Percentiles rank a stretch among this genome's conserved stretches.
Evolutionary conservation across 495 filamentous ascomycete genomes (phyloP).

Genomic region (Pyronema domesticum): DNA sequence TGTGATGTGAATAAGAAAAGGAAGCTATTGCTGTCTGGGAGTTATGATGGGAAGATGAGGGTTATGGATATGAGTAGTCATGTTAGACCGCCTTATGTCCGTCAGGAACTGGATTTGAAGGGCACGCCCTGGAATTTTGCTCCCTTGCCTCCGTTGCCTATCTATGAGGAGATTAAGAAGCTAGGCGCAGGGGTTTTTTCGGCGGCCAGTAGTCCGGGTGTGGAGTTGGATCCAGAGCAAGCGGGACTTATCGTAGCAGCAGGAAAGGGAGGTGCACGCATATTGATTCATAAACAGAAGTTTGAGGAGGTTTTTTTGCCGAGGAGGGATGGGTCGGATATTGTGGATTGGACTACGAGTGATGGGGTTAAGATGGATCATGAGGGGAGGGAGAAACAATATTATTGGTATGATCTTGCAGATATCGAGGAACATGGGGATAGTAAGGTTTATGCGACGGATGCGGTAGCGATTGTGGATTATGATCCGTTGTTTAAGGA

Average conservation of each 20-base stretch:
- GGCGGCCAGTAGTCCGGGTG: not conserved
- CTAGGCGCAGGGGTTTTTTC: not conserved
- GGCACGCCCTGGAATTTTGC: not conserved
- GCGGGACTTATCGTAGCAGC: not conserved
- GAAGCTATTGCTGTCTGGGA: not conserved
- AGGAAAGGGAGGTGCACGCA: not conserved
- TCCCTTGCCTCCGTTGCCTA: constrained; percentile 1
- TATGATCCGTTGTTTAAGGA: constrained; percentile 9
- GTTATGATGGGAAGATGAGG: not conserved
- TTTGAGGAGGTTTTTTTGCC: constrained; percentile 7
- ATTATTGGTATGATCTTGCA: constrained; percentile 6
- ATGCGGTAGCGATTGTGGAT: constrained; percentile 2
- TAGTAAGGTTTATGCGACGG: not conserved
- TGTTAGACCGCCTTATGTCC: not conserved
- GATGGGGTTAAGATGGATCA: constrained; percentile 6
- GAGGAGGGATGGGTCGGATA: constrained; percentile 3
- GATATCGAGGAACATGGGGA: constrained; percentile 7
- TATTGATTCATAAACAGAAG: constrained; percentile 7
- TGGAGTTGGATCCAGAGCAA: constrained; percentile 3
- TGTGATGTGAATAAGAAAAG: constrained; percentile 1
- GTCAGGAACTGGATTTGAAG: not conserved
- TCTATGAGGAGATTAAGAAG: not conserved
- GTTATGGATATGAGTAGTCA: constrained; percentile 2
- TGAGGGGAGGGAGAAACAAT: constrained; percentile 6
- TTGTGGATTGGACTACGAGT: constrained; percentile 5